Base-by-base conservation (phyloP, 495 filamentous ascomycete species). In the Penicillium nucicola region DNA sequence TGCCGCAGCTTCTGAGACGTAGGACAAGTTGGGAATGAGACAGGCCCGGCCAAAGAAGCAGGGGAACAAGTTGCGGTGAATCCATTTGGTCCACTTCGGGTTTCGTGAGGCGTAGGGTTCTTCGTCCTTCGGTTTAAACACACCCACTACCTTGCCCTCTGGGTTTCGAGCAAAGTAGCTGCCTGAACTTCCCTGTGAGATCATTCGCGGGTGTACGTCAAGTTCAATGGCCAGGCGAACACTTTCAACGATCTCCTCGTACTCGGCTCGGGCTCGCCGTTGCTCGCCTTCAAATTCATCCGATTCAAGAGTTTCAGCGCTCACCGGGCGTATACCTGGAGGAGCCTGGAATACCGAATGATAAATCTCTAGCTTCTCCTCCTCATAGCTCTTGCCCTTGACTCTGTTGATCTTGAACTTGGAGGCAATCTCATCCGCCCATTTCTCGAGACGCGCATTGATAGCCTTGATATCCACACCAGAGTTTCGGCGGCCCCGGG, bases 91-190 rank as follows among this genome's bases (percentile, higher is more conserved):
- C 89, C 90, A 93, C 66, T 95, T 95, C 17, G 90, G 90, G 63
- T 95, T 95, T 45, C 88, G 84, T 11, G 87, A 88, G 7, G 88
- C 93, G 61, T 93, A 99, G 18, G 93, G 93, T 68, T 99, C 93
- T 68, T 99, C 93, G 65, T 99, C 93, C 71, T 99, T 99, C 31
- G 93, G 93, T 66, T 99, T 99, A 69, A 99, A 97, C 8, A 99
- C 95, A 19, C 91, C 93, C 13, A 99, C 90, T 12, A 96, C 86
- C 69, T 95, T 96, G 15, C 93, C 93, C 17, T 93, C 85, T 22
- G 77, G 82, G 60, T 96, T 92, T 51, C 91, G 79, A 43, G 93
- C 95, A 77, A 97, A 99, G 73, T 99, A 99, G 67, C 90, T 96
- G 10, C 93, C 93, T 5, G 92, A 97, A 67, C 90, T 96, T 20